phyloP scores from a whole-genome alignment of 2,329 filamentous ascomycete species.

The Exophiala viscosa region DNA sequence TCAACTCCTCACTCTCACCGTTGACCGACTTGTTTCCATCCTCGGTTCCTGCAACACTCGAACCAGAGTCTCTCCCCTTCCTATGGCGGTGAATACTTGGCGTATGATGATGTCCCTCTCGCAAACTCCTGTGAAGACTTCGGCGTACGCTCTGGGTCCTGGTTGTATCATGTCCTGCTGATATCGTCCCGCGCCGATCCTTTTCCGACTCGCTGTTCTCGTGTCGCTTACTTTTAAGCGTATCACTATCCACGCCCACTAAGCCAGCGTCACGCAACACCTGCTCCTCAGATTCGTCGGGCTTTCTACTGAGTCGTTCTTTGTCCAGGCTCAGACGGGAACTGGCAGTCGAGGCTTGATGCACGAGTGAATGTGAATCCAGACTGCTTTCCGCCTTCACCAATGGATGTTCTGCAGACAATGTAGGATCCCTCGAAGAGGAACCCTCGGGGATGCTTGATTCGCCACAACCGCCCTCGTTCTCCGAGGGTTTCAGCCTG shows the following conservation, averaged over 20 bases:
- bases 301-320: conserved; percentile 25
- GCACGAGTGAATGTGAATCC: conserved; percentile 31
- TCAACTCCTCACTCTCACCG: conserved; percentile 63
- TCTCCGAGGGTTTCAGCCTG: conserved; percentile 16
- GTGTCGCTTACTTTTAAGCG: conserved; percentile 38
- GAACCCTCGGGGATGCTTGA: conserved; percentile 9
- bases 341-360: conserved; percentile 39
- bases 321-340: conserved; percentile 35
- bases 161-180: conserved; percentile 41
- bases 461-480: conserved; percentile 6
- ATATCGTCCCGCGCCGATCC: conserved; percentile 38
- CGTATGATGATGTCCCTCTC: conserved; percentile 41
- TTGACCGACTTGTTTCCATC: conserved; percentile 45
- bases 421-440: conserved; percentile 6
- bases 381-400: conserved; percentile 25
- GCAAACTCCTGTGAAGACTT: conserved; percentile 74
- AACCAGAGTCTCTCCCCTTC: conserved; percentile 70
- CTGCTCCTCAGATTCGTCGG: conserved; percentile 59
- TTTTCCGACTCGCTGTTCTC: conserved; percentile 44
- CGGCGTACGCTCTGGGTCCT: conserved; percentile 71
- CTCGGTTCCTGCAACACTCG: conserved; percentile 54
- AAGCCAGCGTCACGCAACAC: conserved; percentile 66
- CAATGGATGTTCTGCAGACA: conserved; percentile 11
- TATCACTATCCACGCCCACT: conserved; percentile 45
- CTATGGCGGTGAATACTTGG: conserved; percentile 64